Conservation (phyloP, 164 flowering plant species). For the Paratinospora sagittata region DNA sequence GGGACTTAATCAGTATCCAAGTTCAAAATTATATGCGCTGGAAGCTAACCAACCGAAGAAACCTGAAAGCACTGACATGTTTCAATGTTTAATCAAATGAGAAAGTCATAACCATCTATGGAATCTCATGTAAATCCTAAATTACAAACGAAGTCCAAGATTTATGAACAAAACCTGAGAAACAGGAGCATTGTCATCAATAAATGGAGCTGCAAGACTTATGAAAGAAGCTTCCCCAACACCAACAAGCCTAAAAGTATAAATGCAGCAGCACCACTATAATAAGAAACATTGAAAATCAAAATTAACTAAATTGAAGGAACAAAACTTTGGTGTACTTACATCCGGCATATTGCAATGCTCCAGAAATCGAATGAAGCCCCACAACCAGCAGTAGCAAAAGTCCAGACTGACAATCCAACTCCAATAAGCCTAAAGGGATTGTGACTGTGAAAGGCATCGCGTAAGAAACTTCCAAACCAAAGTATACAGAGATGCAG, state of each 20-base stretch:
- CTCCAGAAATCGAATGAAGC: conserved; percentile 78
- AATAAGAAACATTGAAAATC: not conserved
- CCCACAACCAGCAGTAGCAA: conserved; percentile 82
- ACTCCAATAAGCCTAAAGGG: conserved; percentile 98
- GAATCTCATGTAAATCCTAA: not conserved
- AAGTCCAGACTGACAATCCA: conserved; percentile 94
- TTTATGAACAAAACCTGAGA: conserved; percentile 48
- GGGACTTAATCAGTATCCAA: too few species aligned
- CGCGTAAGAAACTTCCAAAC: not conserved
- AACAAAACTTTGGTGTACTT: conserved; percentile 24
- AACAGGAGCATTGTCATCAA: conserved; percentile 93
- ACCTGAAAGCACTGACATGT: too few species aligned
- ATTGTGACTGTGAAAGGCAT: conserved; percentile 57
- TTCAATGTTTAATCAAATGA: too few species aligned
- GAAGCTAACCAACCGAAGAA: too few species aligned
- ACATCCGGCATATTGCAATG: conserved; percentile 83
- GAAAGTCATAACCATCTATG: too few species aligned
- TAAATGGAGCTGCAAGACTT: conserved; percentile 98
- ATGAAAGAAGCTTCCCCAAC: conserved; percentile 98
- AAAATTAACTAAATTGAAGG: not conserved
- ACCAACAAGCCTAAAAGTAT: conserved; percentile 61
- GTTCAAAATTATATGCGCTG: too few species aligned
- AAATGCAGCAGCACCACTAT: conserved; percentile 6
- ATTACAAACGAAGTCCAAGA: conserved; percentile 19
- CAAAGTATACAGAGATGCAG: too few species aligned